A percentile compares a stretch with the other conserved stretches of the same genome.
Evolutionary conservation across 768 basidiomycete species (phyloP).

Genomic region (Filobasidium floriforme): DNA sequence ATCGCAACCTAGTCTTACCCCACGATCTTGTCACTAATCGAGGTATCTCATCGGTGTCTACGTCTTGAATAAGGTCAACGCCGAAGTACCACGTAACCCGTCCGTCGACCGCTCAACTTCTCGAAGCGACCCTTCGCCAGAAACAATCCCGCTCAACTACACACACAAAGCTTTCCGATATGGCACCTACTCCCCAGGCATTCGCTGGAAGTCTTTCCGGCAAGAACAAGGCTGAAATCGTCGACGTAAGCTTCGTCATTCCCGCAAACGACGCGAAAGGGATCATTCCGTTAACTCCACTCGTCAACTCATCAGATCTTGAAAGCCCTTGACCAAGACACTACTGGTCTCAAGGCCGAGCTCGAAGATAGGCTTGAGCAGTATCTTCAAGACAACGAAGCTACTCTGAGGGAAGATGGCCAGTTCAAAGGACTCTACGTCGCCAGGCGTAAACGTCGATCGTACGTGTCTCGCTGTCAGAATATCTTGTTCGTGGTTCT

Average conservation of each 20-base stretch:
- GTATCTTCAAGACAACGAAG: slow-evolving; percentile 31
- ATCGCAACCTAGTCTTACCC: too few relatives aligned
- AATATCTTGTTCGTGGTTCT: not conserved
- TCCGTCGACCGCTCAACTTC: not conserved
- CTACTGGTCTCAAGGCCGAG: not conserved
- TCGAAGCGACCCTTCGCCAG: not conserved
- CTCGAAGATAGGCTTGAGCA: slow-evolving; percentile 23
- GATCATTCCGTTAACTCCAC: not conserved
- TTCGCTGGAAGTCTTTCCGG: not conserved
- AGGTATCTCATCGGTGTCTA: too few relatives aligned
- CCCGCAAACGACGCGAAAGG: not conserved
- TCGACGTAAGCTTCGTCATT: not conserved
- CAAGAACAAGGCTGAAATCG: slow-evolving; percentile 2
- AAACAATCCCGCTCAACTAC: not conserved
- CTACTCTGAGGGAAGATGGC: slow-evolving; percentile 17
- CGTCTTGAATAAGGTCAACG: too few relatives aligned
- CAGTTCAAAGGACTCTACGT: slow-evolving; percentile 36
- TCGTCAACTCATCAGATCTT: not conserved
- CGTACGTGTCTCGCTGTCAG: not conserved
- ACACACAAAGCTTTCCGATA: not conserved
- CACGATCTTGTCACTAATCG: too few relatives aligned
- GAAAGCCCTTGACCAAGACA: slow-evolving; percentile 1
- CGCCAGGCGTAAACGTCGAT: not conserved
- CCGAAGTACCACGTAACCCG: too few relatives aligned
- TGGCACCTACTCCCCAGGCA: not conserved